Percentiles rank a stretch among this genome's conserved stretches.
These are phyloP conservation scores for Botryotinia convoluta DNA, from an alignment of 2,329 filamentous ascomycete genomes.

Conservation along the genomic window DNA sequence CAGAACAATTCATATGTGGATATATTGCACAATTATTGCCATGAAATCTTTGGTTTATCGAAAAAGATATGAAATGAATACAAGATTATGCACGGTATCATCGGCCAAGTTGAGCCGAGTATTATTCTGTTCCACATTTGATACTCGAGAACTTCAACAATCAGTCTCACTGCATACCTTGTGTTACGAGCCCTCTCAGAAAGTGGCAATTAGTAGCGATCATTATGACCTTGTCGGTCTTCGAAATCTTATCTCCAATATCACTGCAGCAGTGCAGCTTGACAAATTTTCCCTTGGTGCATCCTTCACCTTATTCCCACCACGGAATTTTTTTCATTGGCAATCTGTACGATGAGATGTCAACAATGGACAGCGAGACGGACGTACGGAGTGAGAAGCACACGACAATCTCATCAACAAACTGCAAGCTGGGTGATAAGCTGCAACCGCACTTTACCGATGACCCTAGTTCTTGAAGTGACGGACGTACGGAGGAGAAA, in stretches of 20 bases:
- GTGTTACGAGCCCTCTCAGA: not conserved
- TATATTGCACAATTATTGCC: not conserved
- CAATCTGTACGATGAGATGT: conserved; percentile 5
- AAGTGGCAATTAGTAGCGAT: conserved; percentile 4
- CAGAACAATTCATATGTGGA: not conserved
- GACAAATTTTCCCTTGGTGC: not conserved
- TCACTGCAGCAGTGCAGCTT: conserved; percentile 10
- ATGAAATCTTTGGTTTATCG: not conserved
- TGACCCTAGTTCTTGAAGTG: conserved; percentile 1
- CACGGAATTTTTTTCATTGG: not conserved
- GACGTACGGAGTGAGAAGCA: conserved; percentile 3
- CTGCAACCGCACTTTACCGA: conserved; percentile 4
- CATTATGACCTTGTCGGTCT: not conserved
- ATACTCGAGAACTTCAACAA: conserved; percentile 1
- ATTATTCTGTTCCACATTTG: not conserved
- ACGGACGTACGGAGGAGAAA: not conserved
- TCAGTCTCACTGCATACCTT: conserved; percentile 12
- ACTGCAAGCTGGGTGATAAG: not conserved
- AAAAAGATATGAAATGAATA: conserved; percentile 1
- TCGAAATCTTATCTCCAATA: conserved; percentile 6
- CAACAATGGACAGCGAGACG: not conserved
- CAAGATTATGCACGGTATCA: not conserved
- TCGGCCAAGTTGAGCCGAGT: conserved; percentile 2
- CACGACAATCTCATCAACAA: not conserved
- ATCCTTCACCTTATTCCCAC: not conserved